Percentiles rank a stretch among this genome's conserved stretches.
Evolutionary conservation across 139 green algal genomes (phyloP).

Genomic region (Micractinium sp.): DNA sequence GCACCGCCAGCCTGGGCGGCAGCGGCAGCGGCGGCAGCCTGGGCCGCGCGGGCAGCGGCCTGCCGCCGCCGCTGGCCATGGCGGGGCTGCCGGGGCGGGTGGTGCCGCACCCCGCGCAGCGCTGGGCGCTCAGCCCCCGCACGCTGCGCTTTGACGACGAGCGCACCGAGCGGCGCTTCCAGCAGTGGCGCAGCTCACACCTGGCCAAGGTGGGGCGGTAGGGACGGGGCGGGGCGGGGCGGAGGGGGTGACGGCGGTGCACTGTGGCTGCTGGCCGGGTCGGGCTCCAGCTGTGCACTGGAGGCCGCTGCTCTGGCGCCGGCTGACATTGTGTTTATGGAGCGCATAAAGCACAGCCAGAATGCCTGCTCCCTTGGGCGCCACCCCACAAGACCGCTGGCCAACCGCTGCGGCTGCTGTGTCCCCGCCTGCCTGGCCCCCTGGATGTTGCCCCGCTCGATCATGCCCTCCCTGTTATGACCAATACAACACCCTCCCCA

Average conservation of each 20-base stretch:
- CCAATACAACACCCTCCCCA: not conserved
- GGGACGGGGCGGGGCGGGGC: too few relatives aligned
- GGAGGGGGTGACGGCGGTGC: too few relatives aligned
- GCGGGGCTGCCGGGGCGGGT: not conserved
- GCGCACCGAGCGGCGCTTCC: not conserved
- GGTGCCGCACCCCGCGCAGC: not conserved
- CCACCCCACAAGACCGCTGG: not conserved
- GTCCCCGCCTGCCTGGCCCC: not conserved
- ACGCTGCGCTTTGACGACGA: conserved; percentile 26
- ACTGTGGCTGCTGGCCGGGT: too few relatives aligned
- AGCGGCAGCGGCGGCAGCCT: not conserved
- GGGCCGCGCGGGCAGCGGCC: not conserved
- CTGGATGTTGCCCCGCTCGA: too few relatives aligned
- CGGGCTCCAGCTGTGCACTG: not conserved
- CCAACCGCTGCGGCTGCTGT: not conserved
- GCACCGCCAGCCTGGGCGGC: not conserved
- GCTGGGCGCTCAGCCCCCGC: not conserved
- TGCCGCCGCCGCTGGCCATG: not conserved
- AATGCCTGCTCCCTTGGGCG: too few relatives aligned
- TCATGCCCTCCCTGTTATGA: too few relatives aligned
- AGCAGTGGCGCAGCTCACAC: not conserved
- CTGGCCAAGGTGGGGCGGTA: not conserved
- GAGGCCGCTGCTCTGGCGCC: not conserved
- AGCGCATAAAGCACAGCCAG: too few relatives aligned
- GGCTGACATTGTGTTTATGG: not conserved